Base-by-base conservation (phyloP, 2,329 filamentous ascomycete genomes). In the Neopestalotiopsis rosae region DNA sequence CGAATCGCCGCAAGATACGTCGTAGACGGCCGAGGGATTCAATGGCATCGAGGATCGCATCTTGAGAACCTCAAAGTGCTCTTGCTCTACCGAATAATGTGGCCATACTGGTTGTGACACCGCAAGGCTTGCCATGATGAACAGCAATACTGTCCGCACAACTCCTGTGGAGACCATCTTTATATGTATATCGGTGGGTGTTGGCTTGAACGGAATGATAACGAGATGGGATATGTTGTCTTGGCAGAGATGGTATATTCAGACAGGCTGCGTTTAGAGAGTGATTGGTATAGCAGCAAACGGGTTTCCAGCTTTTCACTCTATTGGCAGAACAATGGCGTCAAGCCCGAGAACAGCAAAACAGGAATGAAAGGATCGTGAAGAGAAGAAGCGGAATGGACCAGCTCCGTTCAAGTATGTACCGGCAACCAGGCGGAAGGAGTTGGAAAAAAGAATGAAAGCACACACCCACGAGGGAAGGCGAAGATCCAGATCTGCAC, bases 21-120 rank as follows among this genome's bases (percentile, higher is more conserved):
- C 79, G 6, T 75, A 77, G 49, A 85, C 80, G 1, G 82, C 80
- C 17, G 78, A 75, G 20, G 81, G 79, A 74, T 85, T 82, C 42
- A 84, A 74, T 5, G 75, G 72, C 4, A 75, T 80, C 30, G 78
- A 76, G 57, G 80, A 78, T 28, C 83, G 80, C 69, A 84, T 75
- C 38, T 76, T 75, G 34, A 86, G 79, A 69, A 84, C 81, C 74
- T 86, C 82, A 65, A 84, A 79, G 71, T 86, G 81, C 65, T 83
- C 80, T 67, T 81, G 80, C 4, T 78, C 78, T 38, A 83, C 80
- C 6, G 78, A 76, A 69, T 81, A 81, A 42, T 77, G 78, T 5
- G 80, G 81, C 71, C 78, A 80, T 52, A 76, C 71, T 45, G 77
- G 76, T 20, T 76, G 74, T 24, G 81, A 78, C 24, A 77, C 72